phyloP scores from a whole-genome alignment of 78 protist genomes.

The Cavenderia fasciculata region DNA sequence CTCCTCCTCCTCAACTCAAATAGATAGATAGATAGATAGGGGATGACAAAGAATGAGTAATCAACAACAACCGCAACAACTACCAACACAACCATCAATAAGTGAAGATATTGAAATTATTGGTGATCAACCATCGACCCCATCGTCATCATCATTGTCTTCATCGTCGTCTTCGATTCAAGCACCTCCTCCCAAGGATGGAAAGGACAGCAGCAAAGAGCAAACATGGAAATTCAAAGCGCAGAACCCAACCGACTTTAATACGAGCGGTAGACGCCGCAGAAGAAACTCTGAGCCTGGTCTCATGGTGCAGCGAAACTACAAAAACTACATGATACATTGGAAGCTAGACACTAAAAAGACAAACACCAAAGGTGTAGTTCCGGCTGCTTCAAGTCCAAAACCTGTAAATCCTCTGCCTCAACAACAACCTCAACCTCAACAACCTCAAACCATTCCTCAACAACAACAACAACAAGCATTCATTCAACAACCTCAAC shows the following conservation, averaged over 20 bases:
- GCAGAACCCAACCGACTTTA: slow-evolving; percentile 51
- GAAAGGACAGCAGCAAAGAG: too few species aligned
- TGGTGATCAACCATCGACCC: too few species aligned
- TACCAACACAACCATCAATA: neutral
- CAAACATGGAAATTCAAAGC: slow-evolving; percentile 61
- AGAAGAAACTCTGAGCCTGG: slow-evolving; percentile 77
- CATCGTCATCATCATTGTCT: too few species aligned
- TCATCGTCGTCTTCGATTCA: too few species aligned
- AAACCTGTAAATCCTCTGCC: neutral
- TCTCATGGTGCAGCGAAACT: slow-evolving; percentile 29
- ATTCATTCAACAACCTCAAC: neutral
- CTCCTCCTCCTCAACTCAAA: too few species aligned
- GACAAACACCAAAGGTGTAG: too few species aligned
- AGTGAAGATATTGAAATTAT: too few species aligned
- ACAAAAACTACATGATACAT: slow-evolving; percentile 51
- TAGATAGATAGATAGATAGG: too few species aligned
- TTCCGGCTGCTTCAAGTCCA: too few species aligned
- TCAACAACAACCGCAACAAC: neutral
- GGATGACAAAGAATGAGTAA: too few species aligned
- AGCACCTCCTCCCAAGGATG: too few species aligned
- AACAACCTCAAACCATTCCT: neutral
- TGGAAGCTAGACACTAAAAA: slow-evolving; percentile 50
- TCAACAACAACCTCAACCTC: neutral
- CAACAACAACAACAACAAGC: slow-evolving; percentile 16
- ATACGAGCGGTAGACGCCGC: neutral